phyloP scores from a whole-genome alignment of 2,329 filamentous ascomycete genomes.

The Pseudogymnoascus sp. region DNA sequence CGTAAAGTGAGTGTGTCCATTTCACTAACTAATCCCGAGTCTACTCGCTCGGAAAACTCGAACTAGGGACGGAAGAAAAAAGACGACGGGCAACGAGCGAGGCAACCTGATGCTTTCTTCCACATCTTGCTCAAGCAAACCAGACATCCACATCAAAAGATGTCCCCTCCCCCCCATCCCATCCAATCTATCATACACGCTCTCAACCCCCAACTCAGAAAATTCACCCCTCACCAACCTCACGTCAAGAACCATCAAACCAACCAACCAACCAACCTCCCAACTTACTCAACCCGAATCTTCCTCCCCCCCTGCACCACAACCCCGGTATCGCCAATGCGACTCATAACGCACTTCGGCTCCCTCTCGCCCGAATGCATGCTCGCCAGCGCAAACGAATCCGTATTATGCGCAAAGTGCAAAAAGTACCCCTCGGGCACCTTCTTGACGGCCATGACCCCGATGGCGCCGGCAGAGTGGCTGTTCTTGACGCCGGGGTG shows the following conservation, averaged over 20 bases:
- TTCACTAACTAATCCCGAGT: not conserved
- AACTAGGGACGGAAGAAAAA: not conserved
- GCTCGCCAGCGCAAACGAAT: slow-evolving; percentile 76
- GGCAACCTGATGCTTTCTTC: not conserved
- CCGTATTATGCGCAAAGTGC: slow-evolving; percentile 95
- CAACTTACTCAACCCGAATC: slow-evolving; percentile 19
- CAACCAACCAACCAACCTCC: not conserved
- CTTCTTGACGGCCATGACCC: slow-evolving; percentile 85
- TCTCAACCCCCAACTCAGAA: not conserved
- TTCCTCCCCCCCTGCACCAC: slow-evolving; percentile 28
- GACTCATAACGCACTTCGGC: slow-evolving; percentile 82
- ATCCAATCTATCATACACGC: not conserved
- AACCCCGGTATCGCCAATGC: slow-evolving; percentile 33
- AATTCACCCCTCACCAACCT: too few species aligned
- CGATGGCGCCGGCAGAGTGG: slow-evolving; percentile 78
- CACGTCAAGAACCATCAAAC: not conserved
- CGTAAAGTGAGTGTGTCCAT: not conserved
- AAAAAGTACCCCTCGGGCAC: slow-evolving; percentile 67
- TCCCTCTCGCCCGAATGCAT: slow-evolving; percentile 73
- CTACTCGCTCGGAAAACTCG: not conserved
- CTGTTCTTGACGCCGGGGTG: slow-evolving; percentile 79
- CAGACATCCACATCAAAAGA: not conserved
- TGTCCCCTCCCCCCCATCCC: not conserved
- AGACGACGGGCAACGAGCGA: not conserved
- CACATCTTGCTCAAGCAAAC: not conserved